phyloP scores from a whole-genome alignment of 331 rosid species.

The Pyrus hybrid region DNA sequence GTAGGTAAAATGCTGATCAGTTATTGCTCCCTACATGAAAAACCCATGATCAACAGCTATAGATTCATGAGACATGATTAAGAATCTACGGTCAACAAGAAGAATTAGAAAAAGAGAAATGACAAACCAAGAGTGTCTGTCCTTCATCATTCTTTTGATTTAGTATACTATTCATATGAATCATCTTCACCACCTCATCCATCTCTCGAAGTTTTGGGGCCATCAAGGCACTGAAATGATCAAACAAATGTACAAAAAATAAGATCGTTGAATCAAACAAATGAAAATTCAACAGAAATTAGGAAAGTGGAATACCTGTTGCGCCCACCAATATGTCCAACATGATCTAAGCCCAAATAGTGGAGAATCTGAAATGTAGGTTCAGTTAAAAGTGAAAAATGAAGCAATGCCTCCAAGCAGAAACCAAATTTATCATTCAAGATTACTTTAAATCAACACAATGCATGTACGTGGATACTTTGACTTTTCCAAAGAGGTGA shows the following conservation, averaged over 20 bases:
- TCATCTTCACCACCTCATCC: constrained; percentile 89
- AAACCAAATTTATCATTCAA: neutral
- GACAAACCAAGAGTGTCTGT: constrained; percentile 77
- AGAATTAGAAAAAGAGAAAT: neutral
- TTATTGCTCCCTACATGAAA: neutral
- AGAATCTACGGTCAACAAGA: neutral
- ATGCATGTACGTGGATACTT: neutral
- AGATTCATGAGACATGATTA: neutral
- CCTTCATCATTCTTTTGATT: constrained; percentile 43
- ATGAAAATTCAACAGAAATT: constrained; percentile 10
- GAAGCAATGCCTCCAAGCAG: neutral
- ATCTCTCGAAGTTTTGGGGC: constrained; percentile 80
- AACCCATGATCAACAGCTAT: neutral
- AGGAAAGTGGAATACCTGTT: constrained; percentile 41
- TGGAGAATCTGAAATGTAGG: constrained; percentile 83
- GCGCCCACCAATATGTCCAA: constrained; percentile 95
- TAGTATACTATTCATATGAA: constrained; percentile 40
- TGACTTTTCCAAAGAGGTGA: neutral
- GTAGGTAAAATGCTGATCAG: neutral
- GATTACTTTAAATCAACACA: neutral
- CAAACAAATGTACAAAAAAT: constrained; percentile 18
- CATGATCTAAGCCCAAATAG: constrained; percentile 97
- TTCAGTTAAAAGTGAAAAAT: constrained; percentile 27
- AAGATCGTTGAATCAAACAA: constrained; percentile 14
- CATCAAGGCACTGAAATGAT: constrained; percentile 70